Evolutionary conservation across 257 asterid genomes (phyloP).

Genomic region (Solanum medicagineum): DNA sequence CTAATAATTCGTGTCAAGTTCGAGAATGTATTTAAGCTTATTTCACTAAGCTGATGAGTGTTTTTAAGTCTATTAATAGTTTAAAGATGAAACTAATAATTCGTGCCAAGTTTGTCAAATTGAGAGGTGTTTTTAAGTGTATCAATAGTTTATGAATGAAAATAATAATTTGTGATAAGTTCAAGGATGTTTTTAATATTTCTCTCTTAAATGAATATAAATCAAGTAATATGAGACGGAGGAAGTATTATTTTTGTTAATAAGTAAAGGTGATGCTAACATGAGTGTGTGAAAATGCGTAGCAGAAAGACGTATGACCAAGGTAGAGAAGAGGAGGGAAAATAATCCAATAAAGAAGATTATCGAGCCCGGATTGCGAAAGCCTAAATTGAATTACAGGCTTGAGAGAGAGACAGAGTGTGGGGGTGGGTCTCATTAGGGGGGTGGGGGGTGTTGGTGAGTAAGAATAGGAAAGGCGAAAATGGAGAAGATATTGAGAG

Average conservation of each 20-base stretch:
- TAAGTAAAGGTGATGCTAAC: not conserved
- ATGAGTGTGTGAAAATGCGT: constrained; percentile 28
- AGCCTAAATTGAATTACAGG: not conserved
- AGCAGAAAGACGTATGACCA: constrained; percentile 20
- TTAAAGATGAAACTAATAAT: too few species aligned
- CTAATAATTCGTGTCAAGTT: too few species aligned
- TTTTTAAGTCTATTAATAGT: too few species aligned
- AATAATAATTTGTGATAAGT: too few species aligned
- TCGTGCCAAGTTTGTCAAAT: too few species aligned
- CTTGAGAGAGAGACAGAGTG: not conserved
- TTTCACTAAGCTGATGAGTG: too few species aligned
- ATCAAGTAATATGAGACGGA: too few species aligned
- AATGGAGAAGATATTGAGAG: constrained; percentile 72
- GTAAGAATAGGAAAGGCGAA: constrained; percentile 16
- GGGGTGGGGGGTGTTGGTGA: not conserved
- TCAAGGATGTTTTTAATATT: too few species aligned
- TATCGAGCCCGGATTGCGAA: constrained; percentile 12
- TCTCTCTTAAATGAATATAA: too few species aligned
- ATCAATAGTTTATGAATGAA: too few species aligned
- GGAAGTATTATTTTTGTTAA: too few species aligned
- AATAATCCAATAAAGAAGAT: not conserved
- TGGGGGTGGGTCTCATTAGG: not conserved
- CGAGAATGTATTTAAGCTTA: too few species aligned
- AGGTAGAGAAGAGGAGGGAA: not conserved
- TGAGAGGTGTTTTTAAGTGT: rapidly evolving